phyloP scores from a whole-genome alignment of 2,329 filamentous ascomycete genomes.

The Albophoma yamanashiensis region DNA sequence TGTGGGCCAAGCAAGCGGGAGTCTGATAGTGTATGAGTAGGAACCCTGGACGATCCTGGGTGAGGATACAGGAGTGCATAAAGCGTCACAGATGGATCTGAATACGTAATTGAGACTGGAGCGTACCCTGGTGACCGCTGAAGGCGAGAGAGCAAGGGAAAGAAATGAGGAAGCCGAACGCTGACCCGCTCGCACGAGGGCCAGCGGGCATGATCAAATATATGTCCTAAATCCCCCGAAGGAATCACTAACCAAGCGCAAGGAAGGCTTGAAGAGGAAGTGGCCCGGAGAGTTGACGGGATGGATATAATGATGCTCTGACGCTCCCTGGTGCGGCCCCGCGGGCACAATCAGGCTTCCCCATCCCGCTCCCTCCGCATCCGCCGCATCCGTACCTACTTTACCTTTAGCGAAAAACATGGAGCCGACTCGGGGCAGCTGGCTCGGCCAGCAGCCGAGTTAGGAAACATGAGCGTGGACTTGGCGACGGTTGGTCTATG shows the following conservation, averaged over 20 bases:
- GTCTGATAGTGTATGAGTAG: constrained; percentile 3
- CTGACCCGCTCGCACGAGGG: background rate
- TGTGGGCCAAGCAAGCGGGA: background rate
- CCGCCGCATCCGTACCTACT: background rate
- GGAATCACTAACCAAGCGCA: background rate
- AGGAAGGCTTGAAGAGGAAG: too few species aligned
- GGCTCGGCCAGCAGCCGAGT: background rate
- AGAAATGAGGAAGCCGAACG: background rate
- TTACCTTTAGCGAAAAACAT: background rate
- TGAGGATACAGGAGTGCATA: background rate
- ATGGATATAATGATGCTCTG: background rate
- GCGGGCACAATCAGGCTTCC: background rate
- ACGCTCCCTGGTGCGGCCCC: background rate
- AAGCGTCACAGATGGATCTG: background rate
- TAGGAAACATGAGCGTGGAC: background rate
- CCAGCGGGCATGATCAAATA: too few species aligned
- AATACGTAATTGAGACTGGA: background rate
- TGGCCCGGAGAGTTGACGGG: background rate
- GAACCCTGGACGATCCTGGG: background rate
- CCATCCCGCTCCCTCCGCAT: background rate
- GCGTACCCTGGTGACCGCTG: background rate
- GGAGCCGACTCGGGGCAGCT: background rate
- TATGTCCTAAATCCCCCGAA: background rate
- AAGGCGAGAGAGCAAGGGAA: background rate
- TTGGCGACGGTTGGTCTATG: background rate